Evolutionary conservation across 2,329 filamentous ascomycete genomes (phyloP), one percentile per base, ranked within the genome.

Genomic region (Penicillium sp.): DNA sequence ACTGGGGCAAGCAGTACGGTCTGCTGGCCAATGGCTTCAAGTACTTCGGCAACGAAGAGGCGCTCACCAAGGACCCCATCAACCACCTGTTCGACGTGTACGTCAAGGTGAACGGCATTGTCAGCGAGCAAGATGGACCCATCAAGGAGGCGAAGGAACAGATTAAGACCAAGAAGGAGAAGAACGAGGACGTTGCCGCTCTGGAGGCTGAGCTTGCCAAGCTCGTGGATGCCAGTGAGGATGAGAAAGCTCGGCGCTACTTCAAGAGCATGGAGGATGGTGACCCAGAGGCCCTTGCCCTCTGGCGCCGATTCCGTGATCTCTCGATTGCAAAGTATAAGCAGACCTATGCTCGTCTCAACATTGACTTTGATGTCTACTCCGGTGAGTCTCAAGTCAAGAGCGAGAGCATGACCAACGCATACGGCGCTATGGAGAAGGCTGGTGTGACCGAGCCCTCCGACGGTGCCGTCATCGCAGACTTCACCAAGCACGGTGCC

Each of bases 1-100:
- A 84, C 57, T 84, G 80, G 80, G 80, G 80, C 36, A 83, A 82
- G 69, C 80, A 83, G 60, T 83, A 82, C 46, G 80, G 80, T 54
- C 70, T 84, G 21, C 65, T 82, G 35, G 79, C 78, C 7, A 75
- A 81, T 41, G 80, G 80, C 1, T 84, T 79, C 58, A 74, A 80
- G 54, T 71, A 73, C 49, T 83, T 78, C 47, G 80, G 80, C 32
- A 75, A 69, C 43, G 79, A 83, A 60, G 77, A 80, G 49, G 73
- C 76, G 52, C 66, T 83, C 23, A 62, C 71, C 36, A 74, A 73
- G 54, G 78, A 83, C 57, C 79, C 80, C 1, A 81, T 83, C 53
- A 79, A 78, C 55, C 80, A 83, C 58, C 64, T 83, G 27, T 82
- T 82, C 51, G 76, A 83, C 47, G 79, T 83, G 39, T 84, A 83